phyloP scores from a whole-genome alignment of 176 grass and related monocot genomes.

The Oryza rufipogon region DNA sequence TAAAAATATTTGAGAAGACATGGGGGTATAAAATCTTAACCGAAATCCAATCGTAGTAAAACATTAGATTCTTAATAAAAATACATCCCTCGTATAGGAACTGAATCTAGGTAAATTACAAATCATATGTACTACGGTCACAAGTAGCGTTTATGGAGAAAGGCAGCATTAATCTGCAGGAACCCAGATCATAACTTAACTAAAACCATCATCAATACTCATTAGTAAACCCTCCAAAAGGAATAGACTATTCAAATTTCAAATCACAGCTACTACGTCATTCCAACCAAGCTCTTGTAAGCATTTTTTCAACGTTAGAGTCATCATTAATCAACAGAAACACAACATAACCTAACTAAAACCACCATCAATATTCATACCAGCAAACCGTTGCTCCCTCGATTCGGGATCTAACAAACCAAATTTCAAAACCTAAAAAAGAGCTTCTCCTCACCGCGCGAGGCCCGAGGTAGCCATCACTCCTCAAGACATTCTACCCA shows the following conservation, averaged over 20 bases:
- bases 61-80: background rate
- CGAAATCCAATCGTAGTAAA: no score
- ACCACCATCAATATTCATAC: background rate
- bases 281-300: background rate
- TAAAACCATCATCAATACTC: no score
- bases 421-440: background rate
- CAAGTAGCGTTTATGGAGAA: no score
- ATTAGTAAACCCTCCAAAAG: no score
- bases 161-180: no score
- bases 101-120: background rate
- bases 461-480: no score
- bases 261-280: no score
- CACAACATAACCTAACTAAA: constrained; percentile 7
- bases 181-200: no score
- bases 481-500: background rate
- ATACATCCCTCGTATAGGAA: background rate
- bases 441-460: no score
- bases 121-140: background rate
- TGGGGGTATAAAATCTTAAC: background rate
- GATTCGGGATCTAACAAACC: background rate
- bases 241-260: no score
- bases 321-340: background rate
- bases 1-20: no score
- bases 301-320: constrained; percentile 11
- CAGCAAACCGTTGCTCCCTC: background rate